phyloP scores from a whole-genome alignment of 1,284 basidiomycete genomes.

The Pseudozyma sp. region DNA sequence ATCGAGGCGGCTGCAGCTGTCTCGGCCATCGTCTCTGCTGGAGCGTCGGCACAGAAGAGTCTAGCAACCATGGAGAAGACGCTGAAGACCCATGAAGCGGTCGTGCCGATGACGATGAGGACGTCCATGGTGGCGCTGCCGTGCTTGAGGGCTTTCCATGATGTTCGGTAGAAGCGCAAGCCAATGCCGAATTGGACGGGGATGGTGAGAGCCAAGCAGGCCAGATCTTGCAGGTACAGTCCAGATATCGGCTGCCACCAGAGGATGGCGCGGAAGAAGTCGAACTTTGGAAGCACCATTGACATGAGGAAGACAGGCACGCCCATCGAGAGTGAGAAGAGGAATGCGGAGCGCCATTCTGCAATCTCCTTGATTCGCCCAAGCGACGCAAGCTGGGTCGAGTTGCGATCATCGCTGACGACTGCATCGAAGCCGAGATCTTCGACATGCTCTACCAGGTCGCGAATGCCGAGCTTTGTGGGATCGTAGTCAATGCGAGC shows the following conservation, averaged over 20 bases:
- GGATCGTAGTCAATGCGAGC: slow-evolving; percentile 58
- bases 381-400: slow-evolving; percentile 89
- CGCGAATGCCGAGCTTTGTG: slow-evolving; percentile 48
- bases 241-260: slow-evolving; percentile 58
- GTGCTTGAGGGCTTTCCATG: slow-evolving; percentile 91
- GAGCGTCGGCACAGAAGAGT: slow-evolving; percentile 50
- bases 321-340: slow-evolving; percentile 82
- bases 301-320: slow-evolving; percentile 91
- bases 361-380: slow-evolving; percentile 90
- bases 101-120: slow-evolving; percentile 93
- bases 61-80: slow-evolving; percentile 74
- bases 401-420: slow-evolving; percentile 81
- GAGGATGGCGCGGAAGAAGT: slow-evolving; percentile 69
- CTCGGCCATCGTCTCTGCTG: background rate
- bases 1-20: slow-evolving; percentile 6
- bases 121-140: slow-evolving; percentile 89
- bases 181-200: slow-evolving; percentile 96
- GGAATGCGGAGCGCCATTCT: slow-evolving; percentile 87
- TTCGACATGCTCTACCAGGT: slow-evolving; percentile 71
- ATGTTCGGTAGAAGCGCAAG: slow-evolving; percentile 84
- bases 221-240: slow-evolving; percentile 84
- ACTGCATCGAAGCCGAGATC: slow-evolving; percentile 91
- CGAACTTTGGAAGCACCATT: slow-evolving; percentile 81
- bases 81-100: slow-evolving; percentile 92
- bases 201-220: slow-evolving; percentile 85